Conservation (phyloP, 441 rosid species). For the Erysimum cheiri region DNA sequence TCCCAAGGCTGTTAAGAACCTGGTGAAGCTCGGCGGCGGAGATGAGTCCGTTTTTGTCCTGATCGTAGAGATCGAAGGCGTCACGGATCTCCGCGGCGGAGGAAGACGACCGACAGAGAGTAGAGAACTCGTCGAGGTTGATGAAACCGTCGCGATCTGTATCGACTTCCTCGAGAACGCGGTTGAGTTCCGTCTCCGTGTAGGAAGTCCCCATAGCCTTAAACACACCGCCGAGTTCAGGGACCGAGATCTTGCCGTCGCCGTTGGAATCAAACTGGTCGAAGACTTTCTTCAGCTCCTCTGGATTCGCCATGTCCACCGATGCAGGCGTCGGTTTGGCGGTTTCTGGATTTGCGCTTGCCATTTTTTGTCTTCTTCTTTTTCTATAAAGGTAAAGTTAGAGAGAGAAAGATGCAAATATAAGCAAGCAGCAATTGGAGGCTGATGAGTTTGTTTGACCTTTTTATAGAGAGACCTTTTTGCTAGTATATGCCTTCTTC, state of each 20-base stretch:
- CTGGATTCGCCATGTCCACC: conserved; percentile 44
- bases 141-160: conserved; percentile 64
- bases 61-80: conserved; percentile 68
- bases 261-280: conserved; percentile 61
- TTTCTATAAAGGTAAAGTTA: background rate
- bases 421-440: background rate
- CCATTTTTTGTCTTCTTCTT: conserved; percentile 19
- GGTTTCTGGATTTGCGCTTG: conserved; percentile 29
- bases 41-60: conserved; percentile 67
- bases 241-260: conserved; percentile 68
- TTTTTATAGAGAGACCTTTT: conserved; percentile 22
- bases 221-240: conserved; percentile 56
- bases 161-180: conserved; percentile 61
- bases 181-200: conserved; percentile 51
- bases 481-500: background rate
- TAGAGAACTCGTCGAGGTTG: conserved; percentile 54
- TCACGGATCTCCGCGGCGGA: conserved; percentile 60
- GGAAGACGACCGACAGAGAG: conserved; percentile 49
- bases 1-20: conserved; percentile 54
- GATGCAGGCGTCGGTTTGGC: conserved; percentile 30
- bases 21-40: conserved; percentile 60
- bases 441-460: conserved; percentile 13
- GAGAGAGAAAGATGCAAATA: background rate
- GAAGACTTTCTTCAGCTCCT: conserved; percentile 67
- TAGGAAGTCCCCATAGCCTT: conserved; percentile 53